Percentiles rank a stretch among this genome's conserved stretches.
phyloP scores from a whole-genome alignment of 345 rosid species.

The Conringia planisiliqua region DNA sequence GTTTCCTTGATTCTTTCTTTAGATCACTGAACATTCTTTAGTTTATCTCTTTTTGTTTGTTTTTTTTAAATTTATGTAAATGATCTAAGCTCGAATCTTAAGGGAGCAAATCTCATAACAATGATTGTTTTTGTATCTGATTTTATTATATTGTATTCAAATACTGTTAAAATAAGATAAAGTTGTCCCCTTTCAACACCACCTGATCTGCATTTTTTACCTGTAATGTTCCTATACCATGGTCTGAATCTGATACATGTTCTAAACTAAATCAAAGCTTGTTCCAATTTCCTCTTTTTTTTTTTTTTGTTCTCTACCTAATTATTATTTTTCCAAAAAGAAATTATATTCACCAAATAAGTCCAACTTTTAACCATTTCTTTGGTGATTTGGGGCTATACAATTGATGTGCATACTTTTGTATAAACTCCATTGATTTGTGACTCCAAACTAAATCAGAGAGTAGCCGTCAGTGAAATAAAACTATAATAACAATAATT shows the following conservation, averaged over 20 bases:
- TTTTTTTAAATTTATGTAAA: neutral
- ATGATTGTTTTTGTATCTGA: conserved; percentile 28
- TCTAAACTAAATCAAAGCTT: neutral
- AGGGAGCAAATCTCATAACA: conserved; percentile 27
- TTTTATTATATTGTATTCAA: neutral
- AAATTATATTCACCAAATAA: neutral
- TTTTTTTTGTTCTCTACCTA: neutral
- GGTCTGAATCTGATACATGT: conserved; percentile 18
- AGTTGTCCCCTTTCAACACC: conserved; percentile 36
- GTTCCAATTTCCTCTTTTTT: neutral
- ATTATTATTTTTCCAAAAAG: neutral
- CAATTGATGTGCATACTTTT: neutral
- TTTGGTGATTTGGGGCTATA: neutral
- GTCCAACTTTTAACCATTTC: neutral
- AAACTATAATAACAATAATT: neutral
- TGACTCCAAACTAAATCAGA: neutral
- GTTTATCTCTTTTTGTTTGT: neutral
- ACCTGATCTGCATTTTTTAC: conserved; percentile 30
- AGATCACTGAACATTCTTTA: neutral
- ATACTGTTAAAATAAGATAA: neutral
- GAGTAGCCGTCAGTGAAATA: neutral
- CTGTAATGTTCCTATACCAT: conserved; percentile 27
- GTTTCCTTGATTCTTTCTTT: neutral
- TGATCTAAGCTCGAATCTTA: conserved; percentile 32
- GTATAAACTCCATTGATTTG: neutral